A percentile compares a stretch with the other conserved stretches of the same genome.
Evolutionary conservation across 2,329 filamentous ascomycete genomes (phyloP).

Genomic region (Rhynchosporium secalis): DNA sequence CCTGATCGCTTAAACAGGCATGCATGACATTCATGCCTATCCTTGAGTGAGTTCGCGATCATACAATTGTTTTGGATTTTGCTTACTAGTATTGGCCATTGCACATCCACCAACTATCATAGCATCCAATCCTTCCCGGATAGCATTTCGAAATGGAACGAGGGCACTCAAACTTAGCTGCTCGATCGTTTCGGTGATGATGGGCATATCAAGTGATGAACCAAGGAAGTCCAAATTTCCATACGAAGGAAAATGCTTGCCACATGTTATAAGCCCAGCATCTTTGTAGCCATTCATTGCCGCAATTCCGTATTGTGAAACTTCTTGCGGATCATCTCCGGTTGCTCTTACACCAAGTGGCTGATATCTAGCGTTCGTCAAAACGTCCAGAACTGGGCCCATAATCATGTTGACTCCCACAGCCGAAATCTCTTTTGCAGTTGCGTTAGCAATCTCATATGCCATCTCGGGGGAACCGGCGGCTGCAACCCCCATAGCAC

Average conservation of each 20-base stretch:
- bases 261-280: conserved; percentile 83
- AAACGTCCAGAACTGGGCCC: conserved; percentile 87
- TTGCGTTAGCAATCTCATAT: conserved; percentile 88
- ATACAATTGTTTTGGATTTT: not conserved
- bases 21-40: conserved; percentile 93
- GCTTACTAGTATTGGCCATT: conserved; percentile 65
- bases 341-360: conserved; percentile 86
- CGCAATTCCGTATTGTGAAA: conserved; percentile 87
- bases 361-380: conserved; percentile 90
- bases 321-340: conserved; percentile 92
- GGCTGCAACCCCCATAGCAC: conserved; percentile 94
- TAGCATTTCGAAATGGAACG: conserved; percentile 88
- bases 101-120: conserved; percentile 97
- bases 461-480: conserved; percentile 82
- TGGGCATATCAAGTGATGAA: conserved; percentile 87
- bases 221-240: conserved; percentile 93
- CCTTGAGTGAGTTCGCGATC: not conserved
- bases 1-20: conserved; percentile 93
- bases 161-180: conserved; percentile 89
- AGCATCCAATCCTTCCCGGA: conserved; percentile 80
- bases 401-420: conserved; percentile 96
- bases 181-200: conserved; percentile 92
- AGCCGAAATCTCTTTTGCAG: conserved; percentile 85
- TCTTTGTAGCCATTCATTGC: conserved; percentile 92
- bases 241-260: conserved; percentile 96